Conservation (phyloP, 2,329 filamentous ascomycete genomes). For the Zymoseptoria crescenta region DNA sequence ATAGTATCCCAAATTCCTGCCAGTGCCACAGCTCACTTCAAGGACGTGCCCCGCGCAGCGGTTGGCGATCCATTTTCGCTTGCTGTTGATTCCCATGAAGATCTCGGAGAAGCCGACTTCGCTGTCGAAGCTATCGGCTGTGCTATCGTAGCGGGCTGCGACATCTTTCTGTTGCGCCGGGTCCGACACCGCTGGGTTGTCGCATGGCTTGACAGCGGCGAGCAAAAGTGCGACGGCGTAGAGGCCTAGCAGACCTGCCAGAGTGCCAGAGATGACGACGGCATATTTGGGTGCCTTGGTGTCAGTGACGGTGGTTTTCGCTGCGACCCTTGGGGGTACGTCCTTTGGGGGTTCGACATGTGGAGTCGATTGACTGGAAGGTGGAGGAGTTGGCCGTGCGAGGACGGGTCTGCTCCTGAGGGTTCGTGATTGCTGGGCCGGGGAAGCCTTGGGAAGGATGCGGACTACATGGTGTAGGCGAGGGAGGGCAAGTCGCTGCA, state of each 20-base stretch:
- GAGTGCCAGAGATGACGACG: slow-evolving; percentile 24
- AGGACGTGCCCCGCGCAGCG: slow-evolving; percentile 41
- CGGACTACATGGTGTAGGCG: slow-evolving; percentile 18
- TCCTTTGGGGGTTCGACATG: neutral
- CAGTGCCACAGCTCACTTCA: slow-evolving; percentile 44
- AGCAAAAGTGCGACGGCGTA: slow-evolving; percentile 34
- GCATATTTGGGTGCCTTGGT: neutral
- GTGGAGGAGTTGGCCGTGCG: neutral
- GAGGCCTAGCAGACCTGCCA: slow-evolving; percentile 34
- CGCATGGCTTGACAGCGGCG: slow-evolving; percentile 21
- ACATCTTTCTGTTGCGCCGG: slow-evolving; percentile 32
- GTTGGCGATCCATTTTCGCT: slow-evolving; percentile 34
- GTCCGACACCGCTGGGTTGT: slow-evolving; percentile 18
- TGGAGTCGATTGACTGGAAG: neutral
- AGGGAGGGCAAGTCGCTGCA: slow-evolving; percentile 11
- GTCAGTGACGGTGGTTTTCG: neutral
- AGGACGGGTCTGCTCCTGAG: neutral
- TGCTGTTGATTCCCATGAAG: slow-evolving; percentile 34
- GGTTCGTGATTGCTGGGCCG: neutral
- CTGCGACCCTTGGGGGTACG: neutral
- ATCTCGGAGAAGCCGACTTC: slow-evolving; percentile 40
- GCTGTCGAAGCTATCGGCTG: slow-evolving; percentile 40
- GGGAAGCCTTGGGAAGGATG: neutral
- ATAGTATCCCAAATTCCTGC: slow-evolving; percentile 42
- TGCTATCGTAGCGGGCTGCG: slow-evolving; percentile 39